A percentile compares a stretch with the other conserved stretches of the same genome.
phyloP scores from a whole-genome alignment of 345 rosid genomes.

The Passiflora organensis region DNA sequence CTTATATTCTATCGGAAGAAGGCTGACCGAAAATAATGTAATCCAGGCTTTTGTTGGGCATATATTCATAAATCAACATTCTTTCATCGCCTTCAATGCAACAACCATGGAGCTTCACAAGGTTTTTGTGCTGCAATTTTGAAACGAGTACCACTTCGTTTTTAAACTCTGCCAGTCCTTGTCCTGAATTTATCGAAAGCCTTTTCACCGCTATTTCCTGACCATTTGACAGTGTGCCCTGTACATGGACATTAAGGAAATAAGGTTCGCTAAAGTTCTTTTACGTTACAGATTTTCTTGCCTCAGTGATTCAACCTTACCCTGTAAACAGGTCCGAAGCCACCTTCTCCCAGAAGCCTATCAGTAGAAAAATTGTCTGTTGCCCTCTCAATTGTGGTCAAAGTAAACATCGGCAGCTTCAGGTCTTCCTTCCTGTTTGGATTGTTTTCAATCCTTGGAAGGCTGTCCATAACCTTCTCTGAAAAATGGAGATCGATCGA shows the following conservation, averaged over 20 bases:
- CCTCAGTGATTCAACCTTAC: background rate
- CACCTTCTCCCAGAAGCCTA: constrained; percentile 29
- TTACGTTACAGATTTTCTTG: background rate
- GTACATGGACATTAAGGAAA: background rate
- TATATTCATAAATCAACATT: constrained; percentile 7
- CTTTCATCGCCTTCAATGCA: constrained; percentile 4
- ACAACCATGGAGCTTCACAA: constrained; percentile 1
- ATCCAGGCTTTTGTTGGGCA: constrained; percentile 4
- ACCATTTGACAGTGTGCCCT: background rate
- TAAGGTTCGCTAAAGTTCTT: background rate
- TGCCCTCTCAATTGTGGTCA: constrained; percentile 5
- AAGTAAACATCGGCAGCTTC: background rate
- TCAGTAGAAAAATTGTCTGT: constrained; percentile 13
- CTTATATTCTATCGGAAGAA: background rate
- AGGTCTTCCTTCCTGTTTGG: background rate
- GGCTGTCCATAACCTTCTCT: background rate
- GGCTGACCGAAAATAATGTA: background rate
- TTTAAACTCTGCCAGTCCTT: constrained; percentile 4
- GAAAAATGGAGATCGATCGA: background rate
- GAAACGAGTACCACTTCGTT: background rate
- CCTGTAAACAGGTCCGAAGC: constrained; percentile 18
- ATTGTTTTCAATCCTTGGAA: no score
- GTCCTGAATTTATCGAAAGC: background rate
- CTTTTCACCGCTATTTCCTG: constrained; percentile 4
- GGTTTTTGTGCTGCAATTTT: constrained; percentile 6